Conservation (phyloP, 164 flowering plant species). For the Magnolia changhungtana region DNA sequence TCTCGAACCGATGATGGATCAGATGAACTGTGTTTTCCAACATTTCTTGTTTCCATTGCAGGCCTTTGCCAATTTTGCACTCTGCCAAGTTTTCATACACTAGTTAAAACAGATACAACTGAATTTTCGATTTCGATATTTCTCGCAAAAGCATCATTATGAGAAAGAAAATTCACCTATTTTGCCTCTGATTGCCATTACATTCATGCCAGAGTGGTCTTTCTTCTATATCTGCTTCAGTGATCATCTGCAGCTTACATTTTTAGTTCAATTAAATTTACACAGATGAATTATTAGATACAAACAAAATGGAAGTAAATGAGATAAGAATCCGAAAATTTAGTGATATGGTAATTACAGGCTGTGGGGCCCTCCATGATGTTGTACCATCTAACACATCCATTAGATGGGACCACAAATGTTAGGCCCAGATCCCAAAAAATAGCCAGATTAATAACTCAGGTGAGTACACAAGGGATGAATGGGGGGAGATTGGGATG, state of each 20-base stretch:
- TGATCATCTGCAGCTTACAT: slow-evolving; percentile 23
- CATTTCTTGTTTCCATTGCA: not conserved
- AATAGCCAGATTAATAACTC: not conserved
- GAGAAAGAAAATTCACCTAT: not conserved
- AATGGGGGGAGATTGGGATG: too few species aligned
- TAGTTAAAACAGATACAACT: not conserved
- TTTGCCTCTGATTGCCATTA: slow-evolving; percentile 5
- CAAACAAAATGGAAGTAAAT: not conserved
- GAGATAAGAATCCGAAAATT: not conserved
- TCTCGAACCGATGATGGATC: not conserved
- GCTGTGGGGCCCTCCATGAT: not conserved
- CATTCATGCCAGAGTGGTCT: slow-evolving; percentile 35
- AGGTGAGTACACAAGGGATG: too few species aligned
- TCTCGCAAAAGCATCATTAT: not conserved
- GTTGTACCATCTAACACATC: not conserved
- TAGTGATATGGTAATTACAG: not conserved
- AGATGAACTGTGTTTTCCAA: not conserved
- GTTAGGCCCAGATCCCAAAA: not conserved
- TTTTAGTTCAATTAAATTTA: not conserved
- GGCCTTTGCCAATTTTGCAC: not conserved
- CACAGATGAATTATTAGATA: not conserved
- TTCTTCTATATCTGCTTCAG: slow-evolving; percentile 22
- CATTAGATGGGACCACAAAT: not conserved
- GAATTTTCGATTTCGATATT: not conserved
- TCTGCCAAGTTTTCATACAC: not conserved